phyloP scores from a whole-genome alignment of 2,329 filamentous ascomycete genomes.

The Alternaria brassicae region DNA sequence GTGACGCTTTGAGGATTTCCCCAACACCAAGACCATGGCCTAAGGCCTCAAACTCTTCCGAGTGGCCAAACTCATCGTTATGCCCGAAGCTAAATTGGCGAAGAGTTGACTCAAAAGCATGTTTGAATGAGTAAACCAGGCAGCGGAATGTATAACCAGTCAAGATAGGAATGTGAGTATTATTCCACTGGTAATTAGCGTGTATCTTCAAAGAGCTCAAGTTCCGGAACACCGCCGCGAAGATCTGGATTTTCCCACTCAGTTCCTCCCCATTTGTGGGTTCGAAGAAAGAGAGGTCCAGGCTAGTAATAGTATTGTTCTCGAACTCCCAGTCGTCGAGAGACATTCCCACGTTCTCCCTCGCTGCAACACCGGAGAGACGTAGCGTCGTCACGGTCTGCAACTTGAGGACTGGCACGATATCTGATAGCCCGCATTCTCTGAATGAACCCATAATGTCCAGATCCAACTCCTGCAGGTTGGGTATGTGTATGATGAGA shows the following conservation, averaged over 20 bases:
- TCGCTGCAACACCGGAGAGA: background rate
- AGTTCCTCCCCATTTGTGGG: background rate
- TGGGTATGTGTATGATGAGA: slow-evolving; percentile 4
- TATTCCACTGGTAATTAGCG: background rate
- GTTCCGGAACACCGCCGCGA: slow-evolving; percentile 6
- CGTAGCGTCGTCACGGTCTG: slow-evolving; percentile 5
- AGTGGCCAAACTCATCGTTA: background rate
- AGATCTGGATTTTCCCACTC: slow-evolving; percentile 4
- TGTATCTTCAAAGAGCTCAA: slow-evolving; percentile 6
- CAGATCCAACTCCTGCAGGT: slow-evolving; percentile 8
- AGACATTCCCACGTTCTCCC: background rate
- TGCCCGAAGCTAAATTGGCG: slow-evolving; percentile 10
- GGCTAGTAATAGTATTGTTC: slow-evolving; percentile 5
- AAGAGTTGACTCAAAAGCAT: slow-evolving; percentile 13
- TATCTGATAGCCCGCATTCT: background rate
- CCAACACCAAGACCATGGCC: slow-evolving; percentile 4
- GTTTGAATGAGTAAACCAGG: slow-evolving; percentile 12
- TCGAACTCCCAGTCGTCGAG: slow-evolving; percentile 5
- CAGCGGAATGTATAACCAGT: slow-evolving; percentile 6
- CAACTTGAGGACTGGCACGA: slow-evolving; percentile 4
- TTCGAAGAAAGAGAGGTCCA: slow-evolving; percentile 13
- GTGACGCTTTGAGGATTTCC: slow-evolving; percentile 10
- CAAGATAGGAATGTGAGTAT: background rate
- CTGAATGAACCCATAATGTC: background rate
- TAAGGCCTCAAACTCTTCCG: background rate